Evolutionary conservation across 2,329 filamentous ascomycete genomes (phyloP), one percentile per base, ranked within the genome.

Genomic region (Rhynchosporium graminicola): DNA sequence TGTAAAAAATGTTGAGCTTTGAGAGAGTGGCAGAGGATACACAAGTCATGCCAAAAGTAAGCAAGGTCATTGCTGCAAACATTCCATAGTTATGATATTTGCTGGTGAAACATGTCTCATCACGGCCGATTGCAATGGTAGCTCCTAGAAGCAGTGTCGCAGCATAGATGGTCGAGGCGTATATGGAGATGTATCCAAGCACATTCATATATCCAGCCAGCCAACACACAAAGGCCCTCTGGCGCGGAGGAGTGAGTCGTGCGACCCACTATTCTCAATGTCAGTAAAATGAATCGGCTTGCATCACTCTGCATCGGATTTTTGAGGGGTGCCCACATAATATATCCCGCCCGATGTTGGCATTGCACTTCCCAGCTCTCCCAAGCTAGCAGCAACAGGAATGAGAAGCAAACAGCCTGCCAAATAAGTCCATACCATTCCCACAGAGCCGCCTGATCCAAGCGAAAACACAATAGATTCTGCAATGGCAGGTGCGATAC

Each of bases 121-220:
- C 65, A 12, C 70, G 66, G 1, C 67, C 67, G 26, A 74, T 74
- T 1, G 68, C 68, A 52, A 65, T 66, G 8, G 65, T 64, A 2
- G 72, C 72, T 13, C 69, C 70, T 7, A 74, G 64, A 9, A 74
- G 72, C 4, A 74, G 66, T 0, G 72, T 74, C 20, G 72, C 72
- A 1, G 69, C 72, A 47, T 74, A 74, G 33, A 74, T 74, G 1
- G 72, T 74, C 0, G 72, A 74, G 6, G 72, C 69, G 38, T 73
- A 74, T 42, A 74, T 74, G 1, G 72, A 73, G 1, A 74, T 71
- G 36, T 74, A 74, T 28, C 72, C 72, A 4, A 74, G 55, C 10
- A 73, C 71, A 33, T 73, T 74, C 72, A 74, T 74, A 47, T 74
- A 74, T 13, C 71, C 72, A 13, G 72, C 72, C 58, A 74, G 68